Evolutionary conservation across 2,329 filamentous ascomycete species (phyloP).

Genomic region (Cladosporium oxysporum): DNA sequence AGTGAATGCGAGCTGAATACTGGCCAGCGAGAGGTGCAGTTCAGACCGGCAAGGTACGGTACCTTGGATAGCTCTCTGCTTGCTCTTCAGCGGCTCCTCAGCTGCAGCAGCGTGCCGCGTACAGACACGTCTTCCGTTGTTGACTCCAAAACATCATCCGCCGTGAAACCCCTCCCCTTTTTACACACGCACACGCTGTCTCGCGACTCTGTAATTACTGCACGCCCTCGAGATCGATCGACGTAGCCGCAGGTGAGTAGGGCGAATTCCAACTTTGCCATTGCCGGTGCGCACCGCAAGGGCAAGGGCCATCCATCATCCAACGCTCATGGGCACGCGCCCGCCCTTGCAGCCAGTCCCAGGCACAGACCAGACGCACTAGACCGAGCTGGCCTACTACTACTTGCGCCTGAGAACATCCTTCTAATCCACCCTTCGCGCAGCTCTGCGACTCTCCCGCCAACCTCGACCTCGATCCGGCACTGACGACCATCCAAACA

Average conservation of each 20-base stretch:
- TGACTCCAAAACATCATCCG: slow-evolving; percentile 1
- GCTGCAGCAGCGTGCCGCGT: slow-evolving; percentile 3
- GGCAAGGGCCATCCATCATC: slow-evolving; percentile 4
- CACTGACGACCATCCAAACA: slow-evolving; percentile 4
- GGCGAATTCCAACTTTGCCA: not conserved
- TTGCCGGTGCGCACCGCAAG: slow-evolving; percentile 4
- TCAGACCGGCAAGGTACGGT: not conserved
- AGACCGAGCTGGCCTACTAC: not conserved
- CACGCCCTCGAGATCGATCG: slow-evolving; percentile 4
- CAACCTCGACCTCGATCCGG: not conserved
- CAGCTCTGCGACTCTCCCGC: slow-evolving; percentile 2
- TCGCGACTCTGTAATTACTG: not conserved
- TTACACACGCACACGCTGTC: not conserved
- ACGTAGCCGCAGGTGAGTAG: not conserved
- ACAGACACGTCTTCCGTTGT: slow-evolving; percentile 7
- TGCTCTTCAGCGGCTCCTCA: not conserved
- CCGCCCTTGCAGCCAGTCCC: slow-evolving; percentile 15
- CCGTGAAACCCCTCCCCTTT: slow-evolving; percentile 1
- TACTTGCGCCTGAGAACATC: slow-evolving; percentile 10
- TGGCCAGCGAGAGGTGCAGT: not conserved
- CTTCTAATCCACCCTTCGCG: slow-evolving; percentile 11
- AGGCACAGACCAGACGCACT: not conserved
- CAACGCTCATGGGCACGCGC: not conserved
- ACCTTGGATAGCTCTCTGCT: not conserved
- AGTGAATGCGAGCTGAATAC: not conserved